phyloP scores from a whole-genome alignment of 352 stramenopile genomes.

The Globisporangium carolinianum region DNA sequence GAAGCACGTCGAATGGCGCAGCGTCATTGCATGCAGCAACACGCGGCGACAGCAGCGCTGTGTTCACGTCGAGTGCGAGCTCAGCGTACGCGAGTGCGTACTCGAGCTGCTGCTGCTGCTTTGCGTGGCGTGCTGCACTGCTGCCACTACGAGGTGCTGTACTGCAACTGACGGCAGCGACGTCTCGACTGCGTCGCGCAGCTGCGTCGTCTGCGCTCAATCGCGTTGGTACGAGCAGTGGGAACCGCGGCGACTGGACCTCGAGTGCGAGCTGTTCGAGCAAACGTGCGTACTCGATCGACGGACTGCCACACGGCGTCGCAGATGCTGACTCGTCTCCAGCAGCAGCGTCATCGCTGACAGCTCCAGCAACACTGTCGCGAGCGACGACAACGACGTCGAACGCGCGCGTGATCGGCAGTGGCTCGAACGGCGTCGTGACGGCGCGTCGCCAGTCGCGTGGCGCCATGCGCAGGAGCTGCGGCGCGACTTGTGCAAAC shows the following conservation, averaged over 20 bases:
- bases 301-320: slow-evolving; percentile 13
- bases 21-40: slow-evolving; percentile 12
- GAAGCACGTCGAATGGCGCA: slow-evolving; percentile 21
- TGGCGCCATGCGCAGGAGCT: slow-evolving; percentile 11
- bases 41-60: slow-evolving; percentile 22
- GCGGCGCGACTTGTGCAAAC: slow-evolving; percentile 14
- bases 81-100: not conserved
- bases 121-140: too few species aligned
- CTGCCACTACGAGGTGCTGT: too few species aligned
- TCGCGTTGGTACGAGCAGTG: slow-evolving; percentile 34
- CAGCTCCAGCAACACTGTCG: not conserved
- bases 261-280: slow-evolving; percentile 38
- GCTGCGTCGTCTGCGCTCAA: too few species aligned
- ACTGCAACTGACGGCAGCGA: not conserved
- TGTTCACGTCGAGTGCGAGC: slow-evolving; percentile 47
- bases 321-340: slow-evolving; percentile 6
- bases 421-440: slow-evolving; percentile 28
- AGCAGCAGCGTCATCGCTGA: not conserved
- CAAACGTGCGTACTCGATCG: slow-evolving; percentile 39
- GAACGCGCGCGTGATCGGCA: slow-evolving; percentile 32
- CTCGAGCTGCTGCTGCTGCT: too few species aligned
- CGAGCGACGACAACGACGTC: slow-evolving; percentile 7
- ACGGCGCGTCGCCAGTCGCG: slow-evolving; percentile 23
- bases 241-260: slow-evolving; percentile 52
- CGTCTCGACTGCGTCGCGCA: not conserved